phyloP scores from a whole-genome alignment of 2,329 filamentous ascomycete species.

The Parastagonospora avenae region DNA sequence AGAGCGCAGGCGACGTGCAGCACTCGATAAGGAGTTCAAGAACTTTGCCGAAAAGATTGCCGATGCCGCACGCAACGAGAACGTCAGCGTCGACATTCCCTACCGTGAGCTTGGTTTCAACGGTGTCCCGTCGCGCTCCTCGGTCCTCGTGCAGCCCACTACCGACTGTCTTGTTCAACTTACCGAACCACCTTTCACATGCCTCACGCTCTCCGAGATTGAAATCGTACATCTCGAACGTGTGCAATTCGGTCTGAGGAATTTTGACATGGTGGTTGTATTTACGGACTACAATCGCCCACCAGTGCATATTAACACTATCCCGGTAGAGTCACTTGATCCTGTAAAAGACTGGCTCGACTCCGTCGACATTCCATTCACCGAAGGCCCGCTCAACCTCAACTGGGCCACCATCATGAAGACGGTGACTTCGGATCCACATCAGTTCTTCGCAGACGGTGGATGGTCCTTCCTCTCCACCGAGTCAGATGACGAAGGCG shows the following conservation, averaged over 20 bases:
- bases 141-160: slow-evolving; percentile 92
- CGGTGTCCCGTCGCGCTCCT: slow-evolving; percentile 93
- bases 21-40: slow-evolving; percentile 94
- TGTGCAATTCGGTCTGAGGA: slow-evolving; percentile 95
- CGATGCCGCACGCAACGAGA: slow-evolving; percentile 88
- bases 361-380: slow-evolving; percentile 91
- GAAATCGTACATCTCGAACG: slow-evolving; percentile 95
- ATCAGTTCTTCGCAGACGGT: slow-evolving; percentile 92
- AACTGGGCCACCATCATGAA: slow-evolving; percentile 99
- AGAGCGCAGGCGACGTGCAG: slow-evolving; percentile 86
- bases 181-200: slow-evolving; percentile 95
- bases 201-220: slow-evolving; percentile 92
- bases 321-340: slow-evolving; percentile 92
- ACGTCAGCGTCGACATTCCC: slow-evolving; percentile 92
- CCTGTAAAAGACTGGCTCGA: slow-evolving; percentile 98
- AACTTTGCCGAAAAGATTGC: slow-evolving; percentile 97
- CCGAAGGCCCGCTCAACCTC: slow-evolving; percentile 92
- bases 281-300: slow-evolving; percentile 96
- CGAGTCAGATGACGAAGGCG: slow-evolving; percentile 83
- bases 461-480: slow-evolving; percentile 92
- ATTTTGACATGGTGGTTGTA: slow-evolving; percentile 97
- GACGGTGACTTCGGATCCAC: slow-evolving; percentile 90
- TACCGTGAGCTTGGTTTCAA: slow-evolving; percentile 96
- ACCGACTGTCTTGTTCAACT: slow-evolving; percentile 97
- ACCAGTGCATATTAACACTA: slow-evolving; percentile 95